Evolutionary conservation across 2,329 filamentous ascomycete species (phyloP).

Genomic region (Epichloe hybrida): DNA sequence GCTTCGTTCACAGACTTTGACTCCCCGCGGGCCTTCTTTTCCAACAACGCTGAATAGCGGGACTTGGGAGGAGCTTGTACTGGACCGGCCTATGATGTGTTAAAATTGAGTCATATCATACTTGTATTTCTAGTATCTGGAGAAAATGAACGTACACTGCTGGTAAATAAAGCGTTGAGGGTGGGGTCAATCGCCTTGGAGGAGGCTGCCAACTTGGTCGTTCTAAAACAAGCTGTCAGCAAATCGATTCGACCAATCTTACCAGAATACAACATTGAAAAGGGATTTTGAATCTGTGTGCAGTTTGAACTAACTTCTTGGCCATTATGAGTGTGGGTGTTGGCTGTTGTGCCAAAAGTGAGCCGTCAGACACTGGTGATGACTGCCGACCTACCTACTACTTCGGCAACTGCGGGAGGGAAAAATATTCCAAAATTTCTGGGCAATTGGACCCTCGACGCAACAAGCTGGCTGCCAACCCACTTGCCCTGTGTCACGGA

Average conservation of each 20-base stretch:
- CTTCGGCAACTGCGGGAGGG: background rate
- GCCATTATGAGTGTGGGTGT: conserved; percentile 6
- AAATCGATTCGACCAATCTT: conserved; percentile 8
- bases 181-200: conserved; percentile 52
- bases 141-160: conserved; percentile 45
- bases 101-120: background rate
- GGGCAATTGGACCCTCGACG: background rate
- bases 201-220: conserved; percentile 25
- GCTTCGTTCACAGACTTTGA: conserved; percentile 12
- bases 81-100: conserved; percentile 32
- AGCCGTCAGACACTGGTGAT: background rate
- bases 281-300: background rate
- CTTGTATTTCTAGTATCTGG: background rate
- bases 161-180: conserved; percentile 56
- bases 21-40: conserved; percentile 15
- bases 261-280: background rate
- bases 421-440: conserved; percentile 3
- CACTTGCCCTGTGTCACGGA: background rate
- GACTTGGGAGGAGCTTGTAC: conserved; percentile 31
- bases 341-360: background rate
- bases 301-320: conserved; percentile 11
- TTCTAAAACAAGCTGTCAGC: conserved; percentile 18
- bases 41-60: conserved; percentile 28
- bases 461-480: background rate
- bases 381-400: background rate